Conservation (phyloP, 192 early-diverging fungal genomes). For the Gorgonomyces haynaldii region DNA sequence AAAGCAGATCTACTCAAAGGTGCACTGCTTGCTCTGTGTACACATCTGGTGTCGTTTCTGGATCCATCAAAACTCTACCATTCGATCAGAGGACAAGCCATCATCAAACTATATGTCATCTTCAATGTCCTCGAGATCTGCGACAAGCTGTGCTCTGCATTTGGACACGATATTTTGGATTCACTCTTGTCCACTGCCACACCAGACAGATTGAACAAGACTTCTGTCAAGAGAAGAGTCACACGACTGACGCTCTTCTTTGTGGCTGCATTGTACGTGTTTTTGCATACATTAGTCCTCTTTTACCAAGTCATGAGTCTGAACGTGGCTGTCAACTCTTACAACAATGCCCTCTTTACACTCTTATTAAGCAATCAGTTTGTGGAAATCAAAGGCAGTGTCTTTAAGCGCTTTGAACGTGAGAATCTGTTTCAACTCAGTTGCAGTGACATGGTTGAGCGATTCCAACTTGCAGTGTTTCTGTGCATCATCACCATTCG, state of each 20-base stretch:
- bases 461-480: constrained; percentile 84
- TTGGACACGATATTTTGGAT: constrained; percentile 90
- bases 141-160: constrained; percentile 84
- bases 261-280: constrained; percentile 74
- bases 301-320: constrained; percentile 94
- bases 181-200: constrained; percentile 80
- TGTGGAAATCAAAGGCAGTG: constrained; percentile 93
- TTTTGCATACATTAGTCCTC: constrained; percentile 78
- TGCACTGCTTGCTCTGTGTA: constrained; percentile 59
- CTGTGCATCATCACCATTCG: constrained; percentile 80
- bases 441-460: constrained; percentile 91
- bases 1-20: constrained; percentile 88
- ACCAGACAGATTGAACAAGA: constrained; percentile 8
- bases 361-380: constrained; percentile 94
- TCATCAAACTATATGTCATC: constrained; percentile 95
- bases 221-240: constrained; percentile 8
- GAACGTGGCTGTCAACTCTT: constrained; percentile 93
- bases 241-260: constrained; percentile 48
- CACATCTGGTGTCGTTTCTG: constrained; percentile 67
- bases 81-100: constrained; percentile 86
- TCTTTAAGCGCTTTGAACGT: constrained; percentile 94
- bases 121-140: constrained; percentile 93
- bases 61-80: constrained; percentile 90
- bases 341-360: constrained; percentile 87
- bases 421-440: constrained; percentile 93